Conservation (phyloP, 768 basidiomycete species). For the Hirschioporus abietinus region DNA sequence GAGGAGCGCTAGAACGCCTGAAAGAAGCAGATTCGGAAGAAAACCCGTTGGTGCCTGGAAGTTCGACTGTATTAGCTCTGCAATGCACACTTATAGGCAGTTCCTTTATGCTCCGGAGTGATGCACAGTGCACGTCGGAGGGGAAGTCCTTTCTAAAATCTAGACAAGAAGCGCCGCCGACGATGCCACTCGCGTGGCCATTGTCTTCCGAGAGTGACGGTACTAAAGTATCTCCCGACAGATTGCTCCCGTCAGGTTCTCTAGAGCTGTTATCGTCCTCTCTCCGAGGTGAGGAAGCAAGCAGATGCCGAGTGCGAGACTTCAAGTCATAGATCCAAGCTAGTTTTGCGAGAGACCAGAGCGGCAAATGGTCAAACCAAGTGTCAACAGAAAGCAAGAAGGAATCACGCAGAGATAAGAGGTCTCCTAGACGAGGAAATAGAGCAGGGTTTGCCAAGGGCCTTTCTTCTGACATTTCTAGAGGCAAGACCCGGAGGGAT, state of each 20-base stretch:
- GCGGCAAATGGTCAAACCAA: neutral
- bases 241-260: neutral
- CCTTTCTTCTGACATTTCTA: neutral
- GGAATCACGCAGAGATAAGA: neutral
- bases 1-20: neutral
- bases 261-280: neutral
- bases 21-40: constrained; percentile 1
- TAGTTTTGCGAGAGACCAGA: constrained; percentile 2
- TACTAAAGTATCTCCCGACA: constrained; percentile 1
- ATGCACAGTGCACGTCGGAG: neutral
- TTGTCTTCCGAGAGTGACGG: constrained; percentile 1
- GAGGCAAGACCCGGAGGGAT: neutral
- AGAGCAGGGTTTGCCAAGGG: neutral
- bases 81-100: neutral
- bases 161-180: neutral
- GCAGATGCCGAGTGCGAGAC: neutral
- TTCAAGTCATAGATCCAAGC: neutral
- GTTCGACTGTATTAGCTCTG: neutral
- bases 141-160: neutral
- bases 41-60: neutral
- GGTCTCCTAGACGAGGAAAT: constrained; percentile 2
- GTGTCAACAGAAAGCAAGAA: constrained; percentile 6
- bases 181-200: neutral
- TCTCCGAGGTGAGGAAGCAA: neutral
- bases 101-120: neutral